Evolutionary conservation across 2,329 filamentous ascomycete genomes (phyloP).

Genomic region (Lachnellula subtilissima): DNA sequence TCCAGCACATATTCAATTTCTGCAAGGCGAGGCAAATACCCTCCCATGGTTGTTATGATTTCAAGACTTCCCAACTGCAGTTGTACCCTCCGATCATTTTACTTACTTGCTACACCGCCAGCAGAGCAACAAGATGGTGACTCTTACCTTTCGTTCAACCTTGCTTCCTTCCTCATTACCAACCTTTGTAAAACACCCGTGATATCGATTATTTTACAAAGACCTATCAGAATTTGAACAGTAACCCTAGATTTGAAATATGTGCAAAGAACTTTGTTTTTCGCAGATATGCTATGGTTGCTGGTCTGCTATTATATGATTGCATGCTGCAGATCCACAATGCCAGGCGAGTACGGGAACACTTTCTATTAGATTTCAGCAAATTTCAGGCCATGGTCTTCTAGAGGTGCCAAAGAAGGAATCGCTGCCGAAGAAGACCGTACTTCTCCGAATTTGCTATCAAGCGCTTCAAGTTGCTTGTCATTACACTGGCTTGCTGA

Average conservation of each 20-base stretch:
- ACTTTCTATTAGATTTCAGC: neutral
- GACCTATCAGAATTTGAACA: neutral
- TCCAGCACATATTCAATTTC: neutral
- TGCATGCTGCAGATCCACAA: neutral
- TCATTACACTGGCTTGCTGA: conserved; percentile 7
- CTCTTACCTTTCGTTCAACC: conserved; percentile 14
- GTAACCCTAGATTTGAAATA: neutral
- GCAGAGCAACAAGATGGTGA: conserved; percentile 7
- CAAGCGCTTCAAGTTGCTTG: conserved; percentile 15
- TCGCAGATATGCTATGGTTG: neutral
- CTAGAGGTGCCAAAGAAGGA: conserved; percentile 22
- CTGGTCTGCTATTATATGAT: conserved; percentile 2
- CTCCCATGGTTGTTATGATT: neutral
- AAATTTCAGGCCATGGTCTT: conserved; percentile 5
- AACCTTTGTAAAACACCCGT: conserved; percentile 11
- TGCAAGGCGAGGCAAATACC: neutral
- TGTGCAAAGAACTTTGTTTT: neutral
- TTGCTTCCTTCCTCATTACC: conserved; percentile 10
- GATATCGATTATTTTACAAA: conserved; percentile 3
- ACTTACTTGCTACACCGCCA: conserved; percentile 18
- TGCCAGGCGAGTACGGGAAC: conserved; percentile 3
- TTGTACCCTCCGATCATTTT: conserved; percentile 9
- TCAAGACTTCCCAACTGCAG: neutral
- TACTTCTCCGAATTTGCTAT: conserved; percentile 16
- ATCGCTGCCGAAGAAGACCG: conserved; percentile 12